A percentile compares a stretch with the other conserved stretches of the same genome.
Conservation (phyloP, 176 grass and related monocot species). For the Oryza officinalis region DNA sequence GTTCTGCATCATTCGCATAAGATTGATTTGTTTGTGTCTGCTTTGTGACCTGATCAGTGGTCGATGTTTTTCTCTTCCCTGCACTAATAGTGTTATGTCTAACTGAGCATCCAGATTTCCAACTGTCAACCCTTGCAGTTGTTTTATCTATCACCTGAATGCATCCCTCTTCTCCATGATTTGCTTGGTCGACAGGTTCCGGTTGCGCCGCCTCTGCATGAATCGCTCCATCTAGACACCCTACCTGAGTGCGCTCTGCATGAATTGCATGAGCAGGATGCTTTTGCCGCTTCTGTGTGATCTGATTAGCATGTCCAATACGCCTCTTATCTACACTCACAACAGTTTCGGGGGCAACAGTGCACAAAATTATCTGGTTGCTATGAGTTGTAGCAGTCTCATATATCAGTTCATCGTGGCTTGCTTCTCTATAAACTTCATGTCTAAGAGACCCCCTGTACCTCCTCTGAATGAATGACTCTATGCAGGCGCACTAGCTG, state of each 20-base stretch:
- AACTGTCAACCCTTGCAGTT: neutral
- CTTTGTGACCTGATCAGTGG: neutral
- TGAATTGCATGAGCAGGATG: neutral
- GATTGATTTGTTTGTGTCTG: constrained; percentile 8
- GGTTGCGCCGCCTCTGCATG: neutral
- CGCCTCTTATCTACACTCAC: too few relatives aligned
- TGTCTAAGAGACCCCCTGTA: neutral
- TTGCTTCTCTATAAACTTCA: too few relatives aligned
- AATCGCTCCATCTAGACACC: constrained; percentile 14
- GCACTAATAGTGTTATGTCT: neutral
- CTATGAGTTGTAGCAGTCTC: too few relatives aligned
- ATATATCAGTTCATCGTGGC: too few relatives aligned
- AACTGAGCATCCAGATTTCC: neutral
- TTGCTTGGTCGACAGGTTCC: neutral
- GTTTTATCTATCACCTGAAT: neutral
- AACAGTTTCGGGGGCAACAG: too few relatives aligned
- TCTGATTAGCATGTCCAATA: neutral
- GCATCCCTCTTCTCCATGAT: constrained; percentile 20
- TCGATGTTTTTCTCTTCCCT: neutral
- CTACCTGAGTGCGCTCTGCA: neutral
- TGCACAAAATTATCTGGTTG: too few relatives aligned
- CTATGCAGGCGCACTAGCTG: neutral
- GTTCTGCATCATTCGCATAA: neutral
- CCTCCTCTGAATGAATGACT: neutral
- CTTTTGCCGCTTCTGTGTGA: neutral